Evolutionary conservation across 139 green algal genomes (phyloP).

Genomic region (Penium margaritaceum): DNA sequence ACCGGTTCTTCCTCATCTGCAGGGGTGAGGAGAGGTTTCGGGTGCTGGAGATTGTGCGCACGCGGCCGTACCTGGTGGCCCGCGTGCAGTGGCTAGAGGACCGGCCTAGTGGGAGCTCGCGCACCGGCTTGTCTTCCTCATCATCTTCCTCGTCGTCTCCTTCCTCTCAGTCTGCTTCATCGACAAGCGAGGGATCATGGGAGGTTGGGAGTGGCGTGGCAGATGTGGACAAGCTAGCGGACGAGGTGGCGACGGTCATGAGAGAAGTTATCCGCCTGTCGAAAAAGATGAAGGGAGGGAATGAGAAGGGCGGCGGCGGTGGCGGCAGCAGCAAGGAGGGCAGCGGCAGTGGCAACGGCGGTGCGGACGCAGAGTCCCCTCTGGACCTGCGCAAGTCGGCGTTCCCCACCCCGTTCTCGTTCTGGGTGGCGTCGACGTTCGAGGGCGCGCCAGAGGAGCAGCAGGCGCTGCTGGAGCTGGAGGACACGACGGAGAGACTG

Average conservation of each 20-base stretch:
- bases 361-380: slow-evolving; percentile 19
- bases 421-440: slow-evolving; percentile 49
- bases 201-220: too few species aligned
- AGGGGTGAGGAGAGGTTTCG: slow-evolving; percentile 36
- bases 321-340: too few species aligned
- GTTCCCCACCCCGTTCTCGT: slow-evolving; percentile 46
- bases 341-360: too few species aligned
- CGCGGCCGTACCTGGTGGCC: slow-evolving; percentile 45
- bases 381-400: slow-evolving; percentile 38
- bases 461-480: slow-evolving; percentile 45
- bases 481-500: slow-evolving; percentile 42
- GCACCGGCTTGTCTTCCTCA: too few species aligned
- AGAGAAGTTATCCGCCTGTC: slow-evolving; percentile 42
- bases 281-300: slow-evolving; percentile 44
- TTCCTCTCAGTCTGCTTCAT: too few species aligned
- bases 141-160: too few species aligned
- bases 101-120: slow-evolving; percentile 17
- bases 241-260: slow-evolving; percentile 30
- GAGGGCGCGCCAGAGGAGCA: slow-evolving; percentile 47
- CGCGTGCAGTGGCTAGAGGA: slow-evolving; percentile 34
- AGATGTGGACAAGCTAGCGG: not conserved
- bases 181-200: too few species aligned
- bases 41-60: slow-evolving; percentile 44
- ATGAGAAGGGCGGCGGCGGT: too few species aligned
- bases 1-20: slow-evolving; percentile 44